Evolutionary conservation across 148 eudicot genomes (phyloP), one percentile per base, ranked within the genome.

Genomic region (Rhododendron ovatum): DNA sequence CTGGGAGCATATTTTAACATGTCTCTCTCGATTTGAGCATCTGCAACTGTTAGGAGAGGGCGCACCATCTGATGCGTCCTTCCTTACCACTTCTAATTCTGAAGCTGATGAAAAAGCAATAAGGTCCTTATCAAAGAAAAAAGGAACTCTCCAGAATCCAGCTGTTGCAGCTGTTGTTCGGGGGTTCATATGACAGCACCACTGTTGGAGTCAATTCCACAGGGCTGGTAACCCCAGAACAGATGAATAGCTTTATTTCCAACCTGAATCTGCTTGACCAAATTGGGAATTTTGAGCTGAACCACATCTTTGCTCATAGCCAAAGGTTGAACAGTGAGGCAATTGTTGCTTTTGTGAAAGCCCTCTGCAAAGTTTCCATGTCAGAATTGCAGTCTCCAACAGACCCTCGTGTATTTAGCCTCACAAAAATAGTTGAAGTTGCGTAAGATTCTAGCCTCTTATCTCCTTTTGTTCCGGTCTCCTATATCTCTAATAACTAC

Each of bases 291-390:
- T 97, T 95, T 90, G 98, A 97, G 89, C 85, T 97, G 88, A 95
- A 95, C 91, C 98, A 97, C 91, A 95, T 97, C 74, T 97, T 95
- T 90, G 99, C 99, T 78, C 99, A 97, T 91, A 97, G 99, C 91
- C 99, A 97, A 90, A 93, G 98, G 92, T 89, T 97, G 89, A 92
- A 95, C 89, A 97, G 99, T 85, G 99, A 97, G 88, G 99, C 99
- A 88, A 97, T 97, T 88, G 99, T 95, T 85, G 93, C 98, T 83
- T 97, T 97, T 92, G 99, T 97, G 85, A 94, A 90, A 89, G 96
- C 98, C 85, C 98, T 97, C 86, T 93, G 96, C 91, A 95, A 94
- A 92, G 99, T 95, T 89, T 95, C 99, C 85, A 97, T 97, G 95
- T 91, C 92, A 80, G 99, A 97, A 87, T 89, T 97, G 94, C 99